Evolutionary conservation across 495 filamentous ascomycete genomes (phyloP).

Genomic region (Aspergillus mulundensis): DNA sequence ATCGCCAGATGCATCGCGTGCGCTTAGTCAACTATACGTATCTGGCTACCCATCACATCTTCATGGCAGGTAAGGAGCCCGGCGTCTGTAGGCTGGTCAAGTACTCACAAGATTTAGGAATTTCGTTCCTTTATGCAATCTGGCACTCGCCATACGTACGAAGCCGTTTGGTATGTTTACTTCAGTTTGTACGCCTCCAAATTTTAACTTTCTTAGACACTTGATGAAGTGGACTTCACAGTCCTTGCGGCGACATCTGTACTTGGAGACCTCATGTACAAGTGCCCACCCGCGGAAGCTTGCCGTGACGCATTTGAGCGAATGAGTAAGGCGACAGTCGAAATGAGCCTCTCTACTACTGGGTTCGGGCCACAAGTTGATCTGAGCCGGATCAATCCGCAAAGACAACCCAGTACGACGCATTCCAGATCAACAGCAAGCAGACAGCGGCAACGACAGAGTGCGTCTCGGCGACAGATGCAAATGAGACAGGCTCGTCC

Average conservation of each 20-base stretch:
- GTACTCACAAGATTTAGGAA: conserved; percentile 50
- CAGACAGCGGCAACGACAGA: conserved; percentile 25
- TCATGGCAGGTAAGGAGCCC: conserved; percentile 73
- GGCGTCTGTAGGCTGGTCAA: background rate
- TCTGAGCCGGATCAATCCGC: conserved; percentile 19
- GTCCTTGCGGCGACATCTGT: conserved; percentile 94
- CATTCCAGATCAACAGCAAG: conserved; percentile 17
- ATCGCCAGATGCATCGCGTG: conserved; percentile 82
- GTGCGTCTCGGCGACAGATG: conserved; percentile 24
- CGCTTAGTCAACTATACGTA: conserved; percentile 94
- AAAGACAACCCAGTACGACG: conserved; percentile 15
- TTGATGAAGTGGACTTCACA: conserved; percentile 95
- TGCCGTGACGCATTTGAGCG: conserved; percentile 93
- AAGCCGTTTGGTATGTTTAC: conserved; percentile 65
- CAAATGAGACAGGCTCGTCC: conserved; percentile 35
- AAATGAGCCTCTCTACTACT: conserved; percentile 81
- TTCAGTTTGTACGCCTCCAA: background rate
- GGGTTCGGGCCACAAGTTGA: conserved; percentile 63
- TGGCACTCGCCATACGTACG: conserved; percentile 92
- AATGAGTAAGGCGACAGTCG: conserved; percentile 90
- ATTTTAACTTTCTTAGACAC: conserved; percentile 49
- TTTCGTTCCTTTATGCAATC: conserved; percentile 93
- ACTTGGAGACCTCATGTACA: conserved; percentile 67
- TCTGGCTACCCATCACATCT: conserved; percentile 93
- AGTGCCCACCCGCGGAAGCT: conserved; percentile 76